Evolutionary conservation across 352 stramenopile species (phyloP).

Genomic region (Blastocystis hominis): DNA sequence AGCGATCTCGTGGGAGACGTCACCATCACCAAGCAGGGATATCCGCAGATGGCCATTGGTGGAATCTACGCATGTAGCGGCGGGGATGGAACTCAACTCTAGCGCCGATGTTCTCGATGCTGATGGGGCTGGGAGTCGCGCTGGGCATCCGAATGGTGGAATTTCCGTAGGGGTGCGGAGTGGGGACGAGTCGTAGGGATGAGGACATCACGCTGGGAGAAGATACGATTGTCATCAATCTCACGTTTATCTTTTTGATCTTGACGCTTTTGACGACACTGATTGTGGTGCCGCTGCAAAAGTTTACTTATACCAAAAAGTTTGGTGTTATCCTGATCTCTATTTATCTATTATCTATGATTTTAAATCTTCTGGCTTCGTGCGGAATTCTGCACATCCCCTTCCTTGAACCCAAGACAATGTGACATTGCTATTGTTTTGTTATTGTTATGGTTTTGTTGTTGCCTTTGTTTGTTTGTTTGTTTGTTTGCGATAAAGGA

Average conservation of each 20-base stretch:
- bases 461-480: not conserved
- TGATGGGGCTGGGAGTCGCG: constrained; percentile 59
- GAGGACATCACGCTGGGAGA: constrained; percentile 42
- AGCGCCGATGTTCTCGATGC: constrained; percentile 61
- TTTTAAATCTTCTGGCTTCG: constrained; percentile 15
- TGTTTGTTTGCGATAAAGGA: not conserved
- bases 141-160: constrained; percentile 51
- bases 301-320: constrained; percentile 48
- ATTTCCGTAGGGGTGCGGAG: not conserved
- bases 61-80: constrained; percentile 62
- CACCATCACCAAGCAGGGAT: constrained; percentile 73
- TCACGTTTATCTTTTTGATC: constrained; percentile 59
- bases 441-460: too few relatives aligned
- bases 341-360: constrained; percentile 30
- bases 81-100: constrained; percentile 59
- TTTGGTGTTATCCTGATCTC: constrained; percentile 43
- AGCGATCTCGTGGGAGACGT: constrained; percentile 76
- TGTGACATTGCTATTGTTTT: not conserved
- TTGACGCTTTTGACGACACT: constrained; percentile 50
- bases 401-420: not conserved
- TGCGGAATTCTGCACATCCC: constrained; percentile 24
- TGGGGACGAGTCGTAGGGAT: not conserved
- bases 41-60: constrained; percentile 66
- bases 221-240: constrained; percentile 57
- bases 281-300: constrained; percentile 43